A percentile compares a stretch with the other conserved stretches of the same genome.
phyloP scores from a whole-genome alignment of 108 stramenopile genomes.

The Parietichytrium sp. region DNA sequence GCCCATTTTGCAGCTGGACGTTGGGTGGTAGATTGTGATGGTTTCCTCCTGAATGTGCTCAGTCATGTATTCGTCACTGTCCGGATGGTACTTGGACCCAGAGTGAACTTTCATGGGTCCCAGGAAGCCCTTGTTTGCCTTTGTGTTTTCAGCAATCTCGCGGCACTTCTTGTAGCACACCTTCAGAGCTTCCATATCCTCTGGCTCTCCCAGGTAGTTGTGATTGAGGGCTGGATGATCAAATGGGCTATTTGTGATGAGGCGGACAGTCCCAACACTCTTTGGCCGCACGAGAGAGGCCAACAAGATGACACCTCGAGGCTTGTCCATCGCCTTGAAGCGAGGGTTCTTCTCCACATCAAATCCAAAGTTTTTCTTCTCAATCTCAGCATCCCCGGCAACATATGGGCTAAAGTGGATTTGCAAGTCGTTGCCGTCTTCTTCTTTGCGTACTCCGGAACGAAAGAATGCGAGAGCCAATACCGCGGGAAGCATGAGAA shows the following conservation, averaged over 20 bases:
- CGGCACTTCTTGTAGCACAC: slow-evolving; percentile 28
- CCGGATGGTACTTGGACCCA: slow-evolving; percentile 1
- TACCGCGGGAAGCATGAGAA: background rate
- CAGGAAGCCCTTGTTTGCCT: background rate
- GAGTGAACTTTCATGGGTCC: background rate
- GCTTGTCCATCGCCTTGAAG: background rate
- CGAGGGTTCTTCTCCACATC: background rate
- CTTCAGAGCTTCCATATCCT: background rate
- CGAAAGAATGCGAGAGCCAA: slow-evolving; percentile 19
- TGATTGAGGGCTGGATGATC: background rate
- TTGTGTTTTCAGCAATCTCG: background rate
- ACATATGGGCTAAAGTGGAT: slow-evolving; percentile 29
- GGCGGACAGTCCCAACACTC: background rate
- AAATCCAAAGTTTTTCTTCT: background rate
- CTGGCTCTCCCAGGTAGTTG: background rate
- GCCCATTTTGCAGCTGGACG: background rate
- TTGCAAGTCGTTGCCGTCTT: slow-evolving; percentile 35
- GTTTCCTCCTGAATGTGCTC: background rate
- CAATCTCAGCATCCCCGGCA: background rate
- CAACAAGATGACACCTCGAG: background rate
- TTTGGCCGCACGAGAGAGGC: slow-evolving; percentile 17
- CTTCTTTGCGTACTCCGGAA: slow-evolving; percentile 21
- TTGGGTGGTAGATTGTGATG: slow-evolving; percentile 13
- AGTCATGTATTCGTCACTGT: slow-evolving; percentile 29
- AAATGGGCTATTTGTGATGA: background rate